These are phyloP conservation scores for Ceratocystis huliohia DNA, from an alignment of 2,329 filamentous ascomycete species.

Conservation along the genomic window DNA sequence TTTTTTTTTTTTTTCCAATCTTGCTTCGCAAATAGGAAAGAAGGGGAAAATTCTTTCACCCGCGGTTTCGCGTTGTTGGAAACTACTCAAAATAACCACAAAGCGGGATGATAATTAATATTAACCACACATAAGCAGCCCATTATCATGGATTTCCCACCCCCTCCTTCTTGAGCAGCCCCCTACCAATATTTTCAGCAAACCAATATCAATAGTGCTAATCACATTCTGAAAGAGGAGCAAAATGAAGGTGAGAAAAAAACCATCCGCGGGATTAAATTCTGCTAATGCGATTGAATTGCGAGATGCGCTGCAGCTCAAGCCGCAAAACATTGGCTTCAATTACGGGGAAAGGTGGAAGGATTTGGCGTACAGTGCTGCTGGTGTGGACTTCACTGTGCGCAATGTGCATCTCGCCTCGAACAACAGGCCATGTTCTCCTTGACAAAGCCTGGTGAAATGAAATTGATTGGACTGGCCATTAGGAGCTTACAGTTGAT, in stretches of 20 bases:
- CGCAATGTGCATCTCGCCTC: background rate
- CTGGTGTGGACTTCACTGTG: background rate
- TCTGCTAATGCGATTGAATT: background rate
- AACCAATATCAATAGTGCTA: no score
- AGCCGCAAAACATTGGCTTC: constrained; percentile 4
- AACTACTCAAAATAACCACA: background rate
- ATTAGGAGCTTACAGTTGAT: background rate
- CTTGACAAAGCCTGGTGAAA: no score
- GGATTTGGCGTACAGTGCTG: background rate
- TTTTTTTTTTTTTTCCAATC: background rate
- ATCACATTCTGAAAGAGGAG: background rate
- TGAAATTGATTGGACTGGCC: no score
- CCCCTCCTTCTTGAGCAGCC: no score
- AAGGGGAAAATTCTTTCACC: background rate
- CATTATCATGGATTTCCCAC: no score
- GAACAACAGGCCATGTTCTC: no score
- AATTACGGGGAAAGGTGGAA: constrained; percentile 9
- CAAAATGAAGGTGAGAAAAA: background rate
- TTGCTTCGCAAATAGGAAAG: background rate
- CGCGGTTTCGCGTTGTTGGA: background rate
- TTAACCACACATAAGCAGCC: no score
- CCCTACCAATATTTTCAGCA: no score
- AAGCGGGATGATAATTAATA: background rate
- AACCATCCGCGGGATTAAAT: background rate
- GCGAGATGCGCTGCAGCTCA: background rate